Percentiles rank a stretch among this genome's conserved stretches.
phyloP scores from a whole-genome alignment of 768 basidiomycete genomes.

The Suillus placidus region DNA sequence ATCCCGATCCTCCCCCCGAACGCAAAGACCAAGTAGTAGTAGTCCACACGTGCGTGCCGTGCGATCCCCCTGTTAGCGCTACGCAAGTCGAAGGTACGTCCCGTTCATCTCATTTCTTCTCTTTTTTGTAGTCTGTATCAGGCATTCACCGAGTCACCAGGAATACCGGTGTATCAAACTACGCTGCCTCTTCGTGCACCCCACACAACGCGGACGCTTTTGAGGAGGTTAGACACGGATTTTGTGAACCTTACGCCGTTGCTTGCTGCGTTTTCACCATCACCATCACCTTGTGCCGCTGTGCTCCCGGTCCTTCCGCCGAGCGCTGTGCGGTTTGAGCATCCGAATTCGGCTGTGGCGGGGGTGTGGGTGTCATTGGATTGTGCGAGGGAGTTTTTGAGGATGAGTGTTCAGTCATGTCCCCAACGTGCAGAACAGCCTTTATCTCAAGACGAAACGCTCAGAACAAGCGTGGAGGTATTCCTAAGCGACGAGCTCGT shows the following conservation, averaged over 20 bases:
- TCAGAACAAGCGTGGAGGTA: constrained; percentile 42
- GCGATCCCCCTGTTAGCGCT: constrained; percentile 62
- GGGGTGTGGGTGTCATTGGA: constrained; percentile 75
- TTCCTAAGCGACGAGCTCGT: constrained; percentile 68
- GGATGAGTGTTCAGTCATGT: background rate
- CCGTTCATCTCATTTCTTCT: background rate
- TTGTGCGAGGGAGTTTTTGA: constrained; percentile 49
- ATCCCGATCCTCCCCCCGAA: background rate
- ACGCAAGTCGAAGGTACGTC: constrained; percentile 70
- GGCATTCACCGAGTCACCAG: constrained; percentile 39
- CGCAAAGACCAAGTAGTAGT: constrained; percentile 42
- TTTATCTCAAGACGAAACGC: background rate
- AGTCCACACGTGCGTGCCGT: constrained; percentile 66
- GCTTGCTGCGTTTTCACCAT: constrained; percentile 23
- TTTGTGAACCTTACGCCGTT: constrained; percentile 74
- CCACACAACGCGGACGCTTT: constrained; percentile 31
- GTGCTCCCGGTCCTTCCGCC: constrained; percentile 38
- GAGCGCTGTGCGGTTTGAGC: constrained; percentile 51
- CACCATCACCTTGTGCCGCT: constrained; percentile 30
- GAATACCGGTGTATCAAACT: constrained; percentile 76
- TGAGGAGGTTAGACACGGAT: constrained; percentile 78
- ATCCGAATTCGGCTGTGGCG: constrained; percentile 53
- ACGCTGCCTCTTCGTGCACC: constrained; percentile 50
- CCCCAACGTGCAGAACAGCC: background rate
- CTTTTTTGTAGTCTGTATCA: background rate